Evolutionary conservation across 768 basidiomycete genomes (phyloP), one percentile per base, ranked within the genome.

Genomic region (Lyophyllum shimeji): DNA sequence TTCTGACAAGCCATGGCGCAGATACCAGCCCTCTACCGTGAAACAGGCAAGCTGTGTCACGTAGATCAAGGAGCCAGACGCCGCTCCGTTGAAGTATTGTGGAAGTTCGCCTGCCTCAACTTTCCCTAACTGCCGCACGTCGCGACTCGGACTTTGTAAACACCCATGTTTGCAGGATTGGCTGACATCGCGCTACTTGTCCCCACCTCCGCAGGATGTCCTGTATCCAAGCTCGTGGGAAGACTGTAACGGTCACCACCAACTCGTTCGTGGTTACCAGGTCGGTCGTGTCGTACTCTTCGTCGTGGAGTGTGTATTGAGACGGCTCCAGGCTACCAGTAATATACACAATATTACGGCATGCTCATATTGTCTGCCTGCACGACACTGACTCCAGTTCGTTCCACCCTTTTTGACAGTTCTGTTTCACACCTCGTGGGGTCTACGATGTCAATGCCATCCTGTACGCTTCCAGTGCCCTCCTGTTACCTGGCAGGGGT

Each of bases 361-460:
- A 34, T 50, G 60, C 23, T 17, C 15, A 37, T 13, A 12, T 11
- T 27, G 47, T 29, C 21, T 46, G n/a, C 23, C 17, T 33, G 27
- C 15, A 25, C 27, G 46, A 42, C 15, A 7, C 50, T n/a, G 20
- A 18, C 3, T 45, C 17, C 7, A 24, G 15, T n/a, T 42, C 33
- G n/a, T 21, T 23, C 20, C 11, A 20, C n/a, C 18, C 13, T 1
- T n/a, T 3, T 46, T n/a, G 12, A 13, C 46, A 60, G 55, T 60
- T 20, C 72, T 0, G 83, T 83, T 57, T 69, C 62, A 12, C 79
- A 12, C 79, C 79, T 0, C 73, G 71, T 13, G 67, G 72, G 3
- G 61, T 83, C 4, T 84, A 78, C 52, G 82, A 84, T 48, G 76
- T 81, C 0, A 69, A 69, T 3, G 69, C 71, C 0, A 74, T 82